A percentile compares a stretch with the other conserved stretches of the same genome.
Conservation (phyloP, 2,329 filamentous ascomycete species). For the Fusarium pseudocircinatum region DNA sequence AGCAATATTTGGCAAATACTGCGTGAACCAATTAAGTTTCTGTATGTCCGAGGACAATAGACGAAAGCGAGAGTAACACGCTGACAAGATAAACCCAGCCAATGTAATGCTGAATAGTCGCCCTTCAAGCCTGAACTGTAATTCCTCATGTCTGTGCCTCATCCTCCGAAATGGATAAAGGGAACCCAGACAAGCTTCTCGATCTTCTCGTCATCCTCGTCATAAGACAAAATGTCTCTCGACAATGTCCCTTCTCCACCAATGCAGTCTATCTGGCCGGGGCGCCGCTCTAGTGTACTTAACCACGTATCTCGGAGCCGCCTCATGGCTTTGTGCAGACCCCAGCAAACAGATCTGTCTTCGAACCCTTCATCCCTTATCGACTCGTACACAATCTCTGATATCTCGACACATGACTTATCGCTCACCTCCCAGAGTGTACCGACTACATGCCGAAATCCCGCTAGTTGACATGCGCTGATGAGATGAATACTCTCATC, state of each 20-base stretch:
- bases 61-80: no score
- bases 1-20: no score
- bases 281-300: background rate
- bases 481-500: background rate
- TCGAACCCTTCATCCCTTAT: background rate
- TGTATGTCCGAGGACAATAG: no score
- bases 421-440: background rate
- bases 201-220: accelerated
- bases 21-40: no score
- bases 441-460: background rate
- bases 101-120: no score
- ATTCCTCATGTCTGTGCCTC: background rate
- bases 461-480: background rate
- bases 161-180: background rate
- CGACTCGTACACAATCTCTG: background rate
- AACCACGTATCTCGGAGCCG: background rate
- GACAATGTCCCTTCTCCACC: background rate
- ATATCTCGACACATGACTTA: background rate
- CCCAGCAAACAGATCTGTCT: background rate
- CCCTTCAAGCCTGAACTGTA: accelerated
- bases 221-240: background rate
- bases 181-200: background rate
- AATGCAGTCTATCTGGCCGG: accelerated
- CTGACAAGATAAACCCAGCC: no score
- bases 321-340: background rate